Conservation (phyloP, 2,329 filamentous ascomycete genomes). For the Clonostachys solani region DNA sequence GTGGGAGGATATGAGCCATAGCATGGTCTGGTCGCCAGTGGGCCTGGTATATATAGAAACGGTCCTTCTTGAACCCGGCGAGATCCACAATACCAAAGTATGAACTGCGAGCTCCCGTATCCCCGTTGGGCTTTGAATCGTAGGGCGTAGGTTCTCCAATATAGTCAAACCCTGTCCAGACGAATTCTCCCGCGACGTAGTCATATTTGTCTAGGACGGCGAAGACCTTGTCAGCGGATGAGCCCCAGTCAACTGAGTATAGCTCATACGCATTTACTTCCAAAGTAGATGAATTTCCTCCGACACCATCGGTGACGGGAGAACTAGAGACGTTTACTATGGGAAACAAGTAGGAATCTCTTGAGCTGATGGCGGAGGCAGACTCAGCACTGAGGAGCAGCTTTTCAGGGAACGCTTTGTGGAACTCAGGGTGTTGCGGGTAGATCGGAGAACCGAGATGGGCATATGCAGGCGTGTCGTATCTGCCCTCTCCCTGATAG, state of each 20-base stretch:
- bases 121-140: slow-evolving; percentile 11
- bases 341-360: slow-evolving; percentile 49
- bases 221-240: slow-evolving; percentile 49
- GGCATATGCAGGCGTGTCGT: slow-evolving; percentile 17
- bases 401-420: slow-evolving; percentile 38
- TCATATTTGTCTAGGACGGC: slow-evolving; percentile 36
- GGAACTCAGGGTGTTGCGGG: slow-evolving; percentile 34
- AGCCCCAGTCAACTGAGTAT: slow-evolving; percentile 38
- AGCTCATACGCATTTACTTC: slow-evolving; percentile 45
- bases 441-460: slow-evolving; percentile 17
- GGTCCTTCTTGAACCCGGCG: slow-evolving; percentile 51
- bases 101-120: slow-evolving; percentile 31
- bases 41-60: slow-evolving; percentile 49
- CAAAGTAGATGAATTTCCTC: slow-evolving; percentile 1
- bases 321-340: slow-evolving; percentile 31
- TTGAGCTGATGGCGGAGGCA: slow-evolving; percentile 39
- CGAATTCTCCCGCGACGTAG: slow-evolving; percentile 48
- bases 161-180: slow-evolving; percentile 46
- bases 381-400: slow-evolving; percentile 37
- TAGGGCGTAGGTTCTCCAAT: slow-evolving; percentile 45
- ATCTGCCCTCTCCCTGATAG: slow-evolving; percentile 48
- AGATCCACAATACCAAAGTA: slow-evolving; percentile 54
- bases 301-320: slow-evolving; percentile 18
- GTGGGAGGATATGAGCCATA: slow-evolving; percentile 48
- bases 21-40: slow-evolving; percentile 41